Conservation (phyloP, 164 flowering plant genomes). For the Tetracentron sinense region DNA sequence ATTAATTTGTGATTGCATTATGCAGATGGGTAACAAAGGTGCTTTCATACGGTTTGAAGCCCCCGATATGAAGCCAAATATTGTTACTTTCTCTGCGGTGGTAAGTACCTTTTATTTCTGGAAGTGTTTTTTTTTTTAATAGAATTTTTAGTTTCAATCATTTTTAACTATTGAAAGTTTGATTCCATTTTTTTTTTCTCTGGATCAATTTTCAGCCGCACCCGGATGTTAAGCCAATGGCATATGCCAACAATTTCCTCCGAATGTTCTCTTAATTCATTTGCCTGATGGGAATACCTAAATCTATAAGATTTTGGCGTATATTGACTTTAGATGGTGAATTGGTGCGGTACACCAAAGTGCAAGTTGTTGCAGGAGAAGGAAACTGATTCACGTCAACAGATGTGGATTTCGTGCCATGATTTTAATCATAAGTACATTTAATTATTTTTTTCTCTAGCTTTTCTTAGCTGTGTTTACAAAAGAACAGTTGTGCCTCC, state of each 20-base stretch:
- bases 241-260: conserved; percentile 94
- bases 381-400: neutral
- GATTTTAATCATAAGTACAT: neutral
- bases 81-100: conserved; percentile 87
- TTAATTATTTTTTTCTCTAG: too few relatives aligned
- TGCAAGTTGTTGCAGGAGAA: conserved; percentile 8
- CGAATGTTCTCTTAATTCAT: conserved; percentile 59
- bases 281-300: neutral
- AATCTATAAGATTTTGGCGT: neutral
- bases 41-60: conserved; percentile 88
- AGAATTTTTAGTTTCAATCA: neutral
- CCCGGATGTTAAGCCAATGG: conserved; percentile 97
- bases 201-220: conserved; percentile 60
- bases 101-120: conserved; percentile 42
- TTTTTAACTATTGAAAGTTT: neutral
- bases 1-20: neutral
- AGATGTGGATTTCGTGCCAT: neutral
- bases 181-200: neutral
- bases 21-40: conserved; percentile 99
- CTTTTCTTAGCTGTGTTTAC: too few relatives aligned
- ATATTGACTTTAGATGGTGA: neutral
- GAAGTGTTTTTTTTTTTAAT: neutral
- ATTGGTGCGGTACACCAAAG: neutral
- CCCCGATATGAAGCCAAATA: conserved; percentile 87
- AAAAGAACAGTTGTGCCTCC: too few relatives aligned